A percentile compares a stretch with the other conserved stretches of the same genome.
Conservation (phyloP, 2,329 filamentous ascomycete species). For the Remersonia thermophila region DNA sequence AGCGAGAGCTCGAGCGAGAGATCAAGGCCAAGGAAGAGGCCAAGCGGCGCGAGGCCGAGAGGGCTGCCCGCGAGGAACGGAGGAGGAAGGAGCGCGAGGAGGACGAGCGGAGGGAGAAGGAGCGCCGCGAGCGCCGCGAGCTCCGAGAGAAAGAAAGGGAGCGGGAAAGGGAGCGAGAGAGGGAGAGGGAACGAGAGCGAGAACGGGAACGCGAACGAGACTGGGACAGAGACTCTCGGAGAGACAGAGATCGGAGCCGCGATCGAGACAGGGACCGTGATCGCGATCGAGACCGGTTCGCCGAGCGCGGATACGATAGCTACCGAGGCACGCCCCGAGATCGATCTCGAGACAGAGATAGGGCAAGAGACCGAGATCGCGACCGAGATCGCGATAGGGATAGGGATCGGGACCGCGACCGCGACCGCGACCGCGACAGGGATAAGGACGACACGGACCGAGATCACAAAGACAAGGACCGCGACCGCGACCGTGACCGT, state of each 20-base stretch:
- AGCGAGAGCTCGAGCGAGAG: constrained; percentile 44
- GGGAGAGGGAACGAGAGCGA: constrained; percentile 22
- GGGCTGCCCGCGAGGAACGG: constrained; percentile 22
- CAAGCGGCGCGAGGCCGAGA: constrained; percentile 24
- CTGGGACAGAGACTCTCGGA: constrained; percentile 22
- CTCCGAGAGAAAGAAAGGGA: constrained; percentile 18
- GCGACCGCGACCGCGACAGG: constrained; percentile 22
- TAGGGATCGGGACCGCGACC: constrained; percentile 21
- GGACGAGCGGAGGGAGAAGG: constrained; percentile 28
- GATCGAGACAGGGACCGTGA: constrained; percentile 24
- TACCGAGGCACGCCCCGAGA: constrained; percentile 10
- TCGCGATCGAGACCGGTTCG: constrained; percentile 19
- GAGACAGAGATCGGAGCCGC: constrained; percentile 21
- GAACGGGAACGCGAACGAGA: constrained; percentile 24
- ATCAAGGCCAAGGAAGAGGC: constrained; percentile 36
- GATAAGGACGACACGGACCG: constrained; percentile 12
- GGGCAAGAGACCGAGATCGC: constrained; percentile 7
- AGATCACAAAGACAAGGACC: constrained; percentile 17
- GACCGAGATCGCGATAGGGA: constrained; percentile 6
- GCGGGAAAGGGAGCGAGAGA: constrained; percentile 22
- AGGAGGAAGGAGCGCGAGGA: constrained; percentile 25
- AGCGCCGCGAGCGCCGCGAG: constrained; percentile 27
- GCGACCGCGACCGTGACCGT: constrained; percentile 6
- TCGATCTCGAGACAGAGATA: constrained; percentile 10
- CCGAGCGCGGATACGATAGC: constrained; percentile 17